phyloP scores from a whole-genome alignment of 306 rosid genomes.

The Dryas drummondii region DNA sequence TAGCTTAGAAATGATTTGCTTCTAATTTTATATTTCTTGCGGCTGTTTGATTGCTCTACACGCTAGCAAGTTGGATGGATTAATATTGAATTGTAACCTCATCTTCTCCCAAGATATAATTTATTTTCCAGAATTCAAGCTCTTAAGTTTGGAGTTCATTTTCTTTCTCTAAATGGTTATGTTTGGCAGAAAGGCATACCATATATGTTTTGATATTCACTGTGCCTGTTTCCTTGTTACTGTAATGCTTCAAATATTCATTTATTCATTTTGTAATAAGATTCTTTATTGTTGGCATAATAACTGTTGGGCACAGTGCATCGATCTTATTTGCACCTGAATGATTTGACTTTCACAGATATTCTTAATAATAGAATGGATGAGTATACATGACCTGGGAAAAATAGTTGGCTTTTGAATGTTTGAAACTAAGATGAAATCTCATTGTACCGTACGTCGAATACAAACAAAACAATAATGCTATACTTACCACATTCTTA shows the following conservation, averaged over 20 bases:
- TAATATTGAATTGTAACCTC: not conserved
- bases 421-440: no score
- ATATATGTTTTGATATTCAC: not conserved
- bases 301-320: no score
- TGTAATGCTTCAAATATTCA: not conserved
- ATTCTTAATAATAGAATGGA: no score
- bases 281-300: no score
- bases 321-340: no score
- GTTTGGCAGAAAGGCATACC: not conserved
- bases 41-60: not conserved
- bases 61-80: not conserved
- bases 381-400: no score
- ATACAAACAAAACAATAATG: no score
- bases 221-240: no score
- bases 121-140: not conserved
- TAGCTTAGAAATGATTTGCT: not conserved
- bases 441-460: no score
- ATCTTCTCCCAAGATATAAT: not conserved
- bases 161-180: not conserved
- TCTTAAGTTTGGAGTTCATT: slow-evolving; percentile 6
- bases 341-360: no score
- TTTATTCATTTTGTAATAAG: not conserved
- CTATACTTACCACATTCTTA: no score
- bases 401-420: no score
- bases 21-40: not conserved